A percentile compares a stretch with the other conserved stretches of the same genome.
Conservation (phyloP, 1,284 basidiomycete species). For the Gastroboletus turbinatus region DNA sequence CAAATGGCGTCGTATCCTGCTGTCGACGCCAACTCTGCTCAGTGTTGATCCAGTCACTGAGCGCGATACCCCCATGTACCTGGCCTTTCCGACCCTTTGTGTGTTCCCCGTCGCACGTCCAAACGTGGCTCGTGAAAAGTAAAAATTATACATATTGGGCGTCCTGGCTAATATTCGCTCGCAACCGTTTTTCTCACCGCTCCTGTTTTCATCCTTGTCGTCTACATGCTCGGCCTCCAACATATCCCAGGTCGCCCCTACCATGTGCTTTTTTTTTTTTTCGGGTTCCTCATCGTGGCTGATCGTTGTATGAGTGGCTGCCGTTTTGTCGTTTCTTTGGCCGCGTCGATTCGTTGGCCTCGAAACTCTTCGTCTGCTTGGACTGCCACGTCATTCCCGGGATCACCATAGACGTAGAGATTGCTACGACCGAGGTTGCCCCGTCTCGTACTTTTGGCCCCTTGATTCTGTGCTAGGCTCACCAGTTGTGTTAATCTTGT, state of each 20-base stretch:
- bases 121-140: constrained; percentile 27
- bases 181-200: constrained; percentile 6
- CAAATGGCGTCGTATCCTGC: constrained; percentile 29
- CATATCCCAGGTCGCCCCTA: constrained; percentile 36
- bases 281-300: constrained; percentile 8
- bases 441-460: not conserved
- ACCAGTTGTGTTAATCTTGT: constrained; percentile 26
- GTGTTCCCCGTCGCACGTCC: not conserved
- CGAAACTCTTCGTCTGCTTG: constrained; percentile 1
- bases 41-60: constrained; percentile 16
- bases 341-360: constrained; percentile 3
- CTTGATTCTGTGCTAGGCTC: constrained; percentile 7
- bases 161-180: constrained; percentile 27
- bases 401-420: constrained; percentile 21
- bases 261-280: not conserved
- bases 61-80: constrained; percentile 15
- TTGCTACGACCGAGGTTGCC: constrained; percentile 5
- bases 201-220: constrained; percentile 12
- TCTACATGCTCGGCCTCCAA: constrained; percentile 31
- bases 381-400: constrained; percentile 14
- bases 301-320: constrained; percentile 1
- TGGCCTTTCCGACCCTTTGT: not conserved
- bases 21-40: constrained; percentile 12
- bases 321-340: not conserved
- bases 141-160: constrained; percentile 39